These are phyloP conservation scores for Amanita subjunquillea DNA, from an alignment of 768 basidiomycete species.

Conservation along the genomic window DNA sequence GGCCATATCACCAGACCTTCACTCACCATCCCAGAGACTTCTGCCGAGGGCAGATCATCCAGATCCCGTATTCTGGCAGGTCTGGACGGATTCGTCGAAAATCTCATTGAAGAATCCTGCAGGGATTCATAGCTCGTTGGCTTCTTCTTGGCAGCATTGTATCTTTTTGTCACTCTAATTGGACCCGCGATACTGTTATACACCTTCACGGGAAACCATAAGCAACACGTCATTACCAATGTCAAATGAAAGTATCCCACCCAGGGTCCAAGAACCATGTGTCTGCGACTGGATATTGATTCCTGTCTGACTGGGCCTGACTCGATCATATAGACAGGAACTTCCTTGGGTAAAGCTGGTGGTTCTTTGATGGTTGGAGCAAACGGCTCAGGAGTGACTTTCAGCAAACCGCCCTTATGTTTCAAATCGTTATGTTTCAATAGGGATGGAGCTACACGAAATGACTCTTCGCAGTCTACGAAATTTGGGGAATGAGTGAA, in stretches of 20 bases:
- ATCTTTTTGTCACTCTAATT: constrained; percentile 22
- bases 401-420: constrained; percentile 24
- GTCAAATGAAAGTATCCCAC: constrained; percentile 22
- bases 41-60: constrained; percentile 36
- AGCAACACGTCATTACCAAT: background rate
- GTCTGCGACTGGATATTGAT: constrained; percentile 39
- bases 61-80: constrained; percentile 28
- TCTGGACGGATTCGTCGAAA: constrained; percentile 26
- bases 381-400: constrained; percentile 24
- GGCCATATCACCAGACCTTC: constrained; percentile 42
- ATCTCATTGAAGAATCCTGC: constrained; percentile 26
- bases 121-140: constrained; percentile 38
- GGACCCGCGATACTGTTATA: constrained; percentile 18
- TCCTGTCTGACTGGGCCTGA: constrained; percentile 31
- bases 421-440: constrained; percentile 37
- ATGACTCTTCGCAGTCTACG: constrained; percentile 44
- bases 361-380: constrained; percentile 19
- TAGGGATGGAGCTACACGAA: constrained; percentile 35
- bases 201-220: constrained; percentile 9
- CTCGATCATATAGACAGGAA: constrained; percentile 44
- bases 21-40: constrained; percentile 35
- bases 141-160: constrained; percentile 25
- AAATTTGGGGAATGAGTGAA: constrained; percentile 6
- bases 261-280: constrained; percentile 41
- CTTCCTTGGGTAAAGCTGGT: constrained; percentile 26